Evolutionary conservation across 257 asterid species (phyloP).

Genomic region (Solanum chiquidenum): DNA sequence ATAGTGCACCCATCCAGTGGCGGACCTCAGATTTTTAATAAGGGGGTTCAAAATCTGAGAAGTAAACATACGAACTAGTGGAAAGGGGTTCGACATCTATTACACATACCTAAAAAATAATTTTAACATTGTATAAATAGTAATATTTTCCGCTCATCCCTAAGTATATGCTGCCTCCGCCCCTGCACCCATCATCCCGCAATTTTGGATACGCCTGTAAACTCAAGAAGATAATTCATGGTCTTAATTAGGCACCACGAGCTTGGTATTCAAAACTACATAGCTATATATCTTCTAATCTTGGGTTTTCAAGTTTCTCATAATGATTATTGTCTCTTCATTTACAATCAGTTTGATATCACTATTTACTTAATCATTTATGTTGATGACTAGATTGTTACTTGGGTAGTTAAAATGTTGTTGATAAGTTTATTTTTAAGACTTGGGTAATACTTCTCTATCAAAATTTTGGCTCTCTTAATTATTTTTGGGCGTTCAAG

Average conservation of each 20-base stretch:
- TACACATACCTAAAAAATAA: too few species aligned
- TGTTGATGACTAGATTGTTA: not conserved
- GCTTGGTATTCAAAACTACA: not conserved
- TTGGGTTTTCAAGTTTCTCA: not conserved
- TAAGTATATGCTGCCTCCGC: too few species aligned
- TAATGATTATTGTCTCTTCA: not conserved
- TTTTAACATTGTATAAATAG: too few species aligned
- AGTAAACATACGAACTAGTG: too few species aligned
- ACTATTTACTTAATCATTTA: not conserved
- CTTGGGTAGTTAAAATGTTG: not conserved
- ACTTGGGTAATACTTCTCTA: not conserved
- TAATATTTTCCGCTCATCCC: too few species aligned
- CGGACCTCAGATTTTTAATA: too few species aligned
- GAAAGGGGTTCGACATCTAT: too few species aligned
- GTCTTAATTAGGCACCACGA: not conserved
- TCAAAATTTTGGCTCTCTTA: not conserved
- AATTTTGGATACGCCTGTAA: too few species aligned
- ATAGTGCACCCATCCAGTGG: too few species aligned
- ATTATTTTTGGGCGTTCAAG: not conserved
- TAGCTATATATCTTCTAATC: too few species aligned
- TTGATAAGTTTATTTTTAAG: not conserved
- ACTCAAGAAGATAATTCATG: not conserved
- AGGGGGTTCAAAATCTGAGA: too few species aligned
- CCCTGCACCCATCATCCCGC: too few species aligned
- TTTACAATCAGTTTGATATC: not conserved